These are phyloP conservation scores for Mucor piriformis DNA, from an alignment of 371 early-diverging fungal species.

Conservation along the genomic window DNA sequence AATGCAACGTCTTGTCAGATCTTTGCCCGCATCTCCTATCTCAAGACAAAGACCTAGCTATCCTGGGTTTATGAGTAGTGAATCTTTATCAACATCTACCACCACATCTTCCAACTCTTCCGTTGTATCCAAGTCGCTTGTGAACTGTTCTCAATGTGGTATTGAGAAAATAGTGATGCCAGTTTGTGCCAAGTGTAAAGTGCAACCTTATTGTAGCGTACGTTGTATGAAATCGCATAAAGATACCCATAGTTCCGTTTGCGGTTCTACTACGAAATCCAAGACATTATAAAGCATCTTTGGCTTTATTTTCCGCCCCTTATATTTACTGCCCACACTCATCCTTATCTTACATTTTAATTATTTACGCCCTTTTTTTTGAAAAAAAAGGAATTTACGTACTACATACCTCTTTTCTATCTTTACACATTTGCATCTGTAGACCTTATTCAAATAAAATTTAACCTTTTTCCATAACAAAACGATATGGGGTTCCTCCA, in stretches of 20 bases:
- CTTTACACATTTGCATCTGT: too few species aligned
- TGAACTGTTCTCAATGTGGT: slow-evolving; percentile 19
- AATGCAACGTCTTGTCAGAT: slow-evolving; percentile 15
- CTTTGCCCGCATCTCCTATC: slow-evolving; percentile 6
- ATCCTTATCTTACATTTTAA: background rate
- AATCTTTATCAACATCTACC: slow-evolving; percentile 10
- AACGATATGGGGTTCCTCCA: too few species aligned
- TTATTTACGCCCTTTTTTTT: too few species aligned
- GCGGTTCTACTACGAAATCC: background rate
- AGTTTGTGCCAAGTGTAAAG: slow-evolving; percentile 27
- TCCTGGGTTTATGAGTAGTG: slow-evolving; percentile 6
- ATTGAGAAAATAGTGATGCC: slow-evolving; percentile 29
- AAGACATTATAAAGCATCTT: background rate
- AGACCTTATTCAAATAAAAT: too few species aligned
- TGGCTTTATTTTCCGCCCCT: too few species aligned
- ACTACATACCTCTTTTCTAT: too few species aligned
- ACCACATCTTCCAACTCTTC: slow-evolving; percentile 6
- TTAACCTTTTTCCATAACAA: too few species aligned
- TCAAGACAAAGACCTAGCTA: slow-evolving; percentile 8
- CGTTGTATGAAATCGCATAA: slow-evolving; percentile 28
- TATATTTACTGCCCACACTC: background rate
- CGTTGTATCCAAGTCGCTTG: background rate
- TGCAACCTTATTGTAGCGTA: slow-evolving; percentile 28
- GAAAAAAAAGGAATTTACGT: too few species aligned
- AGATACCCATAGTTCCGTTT: slow-evolving; percentile 12